Evolutionary conservation across 176 grass and related monocot species (phyloP), one percentile per base, ranked within the genome.

Genomic region (Oryza nivara): DNA sequence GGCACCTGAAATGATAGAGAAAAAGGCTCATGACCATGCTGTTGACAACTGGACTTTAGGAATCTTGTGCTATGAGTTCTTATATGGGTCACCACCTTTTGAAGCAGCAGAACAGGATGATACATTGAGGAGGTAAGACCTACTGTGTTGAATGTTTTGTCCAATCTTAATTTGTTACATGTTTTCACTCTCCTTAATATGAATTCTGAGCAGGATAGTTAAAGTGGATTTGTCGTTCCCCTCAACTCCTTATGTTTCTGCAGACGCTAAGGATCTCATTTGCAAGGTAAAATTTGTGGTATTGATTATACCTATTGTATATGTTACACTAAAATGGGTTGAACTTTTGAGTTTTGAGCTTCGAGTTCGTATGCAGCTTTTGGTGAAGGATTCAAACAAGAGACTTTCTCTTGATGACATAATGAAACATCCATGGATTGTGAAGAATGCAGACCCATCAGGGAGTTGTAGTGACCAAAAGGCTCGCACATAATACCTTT

Each of bases 11-110:
- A 92, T 99, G 96, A 47, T 92, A 64, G 93, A 99, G 83, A 99
- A 94, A 80, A 99, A 80, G 66, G 88, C 93, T 20, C 96, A 99
- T 5, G 96, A 92, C 73, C 64, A 99, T 81, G 91, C 91, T n/a
- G 93, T 99, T 40, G 93, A 99, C 70, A 96, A 96, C 75, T 99
- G 96, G 93, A 99, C 92, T 45, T 52, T 98, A 65, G 92, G 95
- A 41, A 92, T 98, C 80, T 82, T 98, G 70, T 95, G 92, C 74
- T 98, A 95, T 40, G 95, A 93, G 69, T 98, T 98, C 75, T 84
- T 98, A 22, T 98, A 95, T 87, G 93, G 96, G 10, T 75, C 90
- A 28, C 92, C 91, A 85, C 96, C 93, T 48, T 98, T 98, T 40
- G 89, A 92, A 90, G 91, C 87, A 40, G 91, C 84, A 9, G 91